Evolutionary conservation across 305 asterid genomes (phyloP).

Genomic region (Striga hermonthica): DNA sequence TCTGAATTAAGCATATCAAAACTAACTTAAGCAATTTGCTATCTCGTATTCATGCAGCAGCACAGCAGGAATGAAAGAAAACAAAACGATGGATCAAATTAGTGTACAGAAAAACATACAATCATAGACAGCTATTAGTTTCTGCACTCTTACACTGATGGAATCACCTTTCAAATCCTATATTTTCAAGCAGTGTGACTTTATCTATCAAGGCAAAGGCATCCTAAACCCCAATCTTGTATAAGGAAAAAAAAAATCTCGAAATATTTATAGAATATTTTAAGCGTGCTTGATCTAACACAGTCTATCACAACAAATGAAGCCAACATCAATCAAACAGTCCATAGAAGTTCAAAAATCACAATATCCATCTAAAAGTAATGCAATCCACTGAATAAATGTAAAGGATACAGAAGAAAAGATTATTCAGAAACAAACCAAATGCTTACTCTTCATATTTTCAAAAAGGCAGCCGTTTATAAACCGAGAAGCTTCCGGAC

Average conservation of each 20-base stretch:
- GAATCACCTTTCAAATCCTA: constrained; percentile 1
- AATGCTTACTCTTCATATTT: constrained; percentile 55
- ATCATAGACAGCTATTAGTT: background rate
- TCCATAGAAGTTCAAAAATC: constrained; percentile 18
- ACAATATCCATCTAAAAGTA: background rate
- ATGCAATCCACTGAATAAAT: background rate
- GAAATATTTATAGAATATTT: background rate
- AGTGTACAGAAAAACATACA: background rate
- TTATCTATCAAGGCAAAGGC: background rate
- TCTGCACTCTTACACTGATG: background rate
- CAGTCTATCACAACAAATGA: constrained; percentile 3
- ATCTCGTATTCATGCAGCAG: background rate
- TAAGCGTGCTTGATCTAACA: constrained; percentile 14
- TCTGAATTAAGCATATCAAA: background rate
- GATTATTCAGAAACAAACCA: constrained; percentile 12
- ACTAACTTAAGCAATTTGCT: background rate
- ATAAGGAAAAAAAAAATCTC: constrained; percentile 24
- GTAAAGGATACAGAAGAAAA: background rate
- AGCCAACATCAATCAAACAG: constrained; percentile 8
- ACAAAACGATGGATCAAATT: background rate
- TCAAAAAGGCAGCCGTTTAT: constrained; percentile 47
- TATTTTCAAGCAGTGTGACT: constrained; percentile 22
- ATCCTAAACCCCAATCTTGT: constrained; percentile 4
- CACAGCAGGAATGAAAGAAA: background rate
- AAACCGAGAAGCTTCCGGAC: constrained; percentile 62